Conservation (phyloP, 805 yeast species). For the Metschnikowia cerradonensis region DNA sequence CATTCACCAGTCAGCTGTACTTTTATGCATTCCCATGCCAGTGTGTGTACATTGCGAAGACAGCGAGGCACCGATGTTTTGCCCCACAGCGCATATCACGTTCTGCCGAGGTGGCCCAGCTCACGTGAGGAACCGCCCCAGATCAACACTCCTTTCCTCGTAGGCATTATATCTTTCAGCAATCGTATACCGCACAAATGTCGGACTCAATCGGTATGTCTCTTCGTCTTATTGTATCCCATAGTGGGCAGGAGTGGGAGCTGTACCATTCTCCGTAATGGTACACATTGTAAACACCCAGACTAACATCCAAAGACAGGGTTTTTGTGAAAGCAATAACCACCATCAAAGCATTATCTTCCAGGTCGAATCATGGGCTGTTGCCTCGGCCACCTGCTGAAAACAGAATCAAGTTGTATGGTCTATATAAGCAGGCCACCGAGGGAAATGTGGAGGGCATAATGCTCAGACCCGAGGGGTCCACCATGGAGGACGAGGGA, state of each 20-base stretch:
- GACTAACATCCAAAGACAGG: slow-evolving; percentile 46
- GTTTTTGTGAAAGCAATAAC: slow-evolving; percentile 81
- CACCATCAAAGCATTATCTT: slow-evolving; percentile 68
- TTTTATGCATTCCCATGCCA: background rate
- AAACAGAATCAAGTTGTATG: slow-evolving; percentile 64
- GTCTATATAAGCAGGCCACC: slow-evolving; percentile 84
- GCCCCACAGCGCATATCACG: slow-evolving; percentile 5
- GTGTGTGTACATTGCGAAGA: background rate
- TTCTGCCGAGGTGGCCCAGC: slow-evolving; percentile 4
- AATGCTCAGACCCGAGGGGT: slow-evolving; percentile 63
- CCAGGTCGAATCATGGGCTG: slow-evolving; percentile 56
- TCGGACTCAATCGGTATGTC: slow-evolving; percentile 47
- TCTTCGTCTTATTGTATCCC: background rate
- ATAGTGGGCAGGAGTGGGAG: background rate
- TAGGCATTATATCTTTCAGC: background rate
- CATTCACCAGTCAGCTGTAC: background rate
- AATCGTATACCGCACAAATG: slow-evolving; percentile 24
- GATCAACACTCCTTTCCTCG: background rate
- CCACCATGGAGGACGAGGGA: slow-evolving; percentile 57
- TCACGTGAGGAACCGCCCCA: background rate
- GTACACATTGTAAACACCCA: background rate
- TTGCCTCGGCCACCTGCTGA: slow-evolving; percentile 77
- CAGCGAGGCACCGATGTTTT: slow-evolving; percentile 3
- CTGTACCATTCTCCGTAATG: background rate
- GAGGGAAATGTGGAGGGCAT: slow-evolving; percentile 76